Percentiles rank a stretch among this genome's conserved stretches.
Evolutionary conservation across 2,329 filamentous ascomycete genomes (phyloP).

Genomic region (Pestalotiopsis sp.): DNA sequence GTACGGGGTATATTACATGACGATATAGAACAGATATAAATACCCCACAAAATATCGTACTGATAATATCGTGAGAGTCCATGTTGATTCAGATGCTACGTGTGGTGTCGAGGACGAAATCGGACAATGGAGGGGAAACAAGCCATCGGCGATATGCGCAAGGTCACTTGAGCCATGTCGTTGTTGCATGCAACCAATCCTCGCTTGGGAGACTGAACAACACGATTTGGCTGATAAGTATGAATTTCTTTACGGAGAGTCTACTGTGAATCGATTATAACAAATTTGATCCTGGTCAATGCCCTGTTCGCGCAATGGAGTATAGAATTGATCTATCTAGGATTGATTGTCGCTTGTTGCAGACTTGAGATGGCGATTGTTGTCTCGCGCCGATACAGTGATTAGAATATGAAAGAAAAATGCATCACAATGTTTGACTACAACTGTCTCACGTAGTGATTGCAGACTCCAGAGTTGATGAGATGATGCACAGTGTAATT

Average conservation of each 20-base stretch:
- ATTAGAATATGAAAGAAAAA: too few species aligned
- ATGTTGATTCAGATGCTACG: not conserved
- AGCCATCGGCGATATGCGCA: not conserved
- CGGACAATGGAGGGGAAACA: not conserved
- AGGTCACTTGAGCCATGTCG: not conserved
- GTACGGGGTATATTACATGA: constrained; percentile 42
- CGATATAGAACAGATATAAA: constrained; percentile 28
- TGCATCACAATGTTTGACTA: too few species aligned
- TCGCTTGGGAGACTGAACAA: not conserved
- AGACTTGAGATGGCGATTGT: too few species aligned
- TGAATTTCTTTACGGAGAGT: not conserved
- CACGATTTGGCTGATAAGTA: not conserved
- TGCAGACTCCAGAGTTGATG: too few species aligned
- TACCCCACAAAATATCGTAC: constrained; percentile 15
- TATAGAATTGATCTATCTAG: too few species aligned
- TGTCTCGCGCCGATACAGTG: too few species aligned
- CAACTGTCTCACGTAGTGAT: too few species aligned
- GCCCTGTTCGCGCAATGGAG: too few species aligned
- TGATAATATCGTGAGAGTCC: constrained; percentile 15
- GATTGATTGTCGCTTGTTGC: too few species aligned
- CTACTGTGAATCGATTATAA: too few species aligned
- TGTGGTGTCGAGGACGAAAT: not conserved
- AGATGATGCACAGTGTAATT: too few species aligned
- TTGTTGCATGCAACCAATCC: not conserved
- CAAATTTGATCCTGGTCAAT: too few species aligned